Conservation (phyloP, 441 rosid genomes). For the Aquilaria agallochum region DNA sequence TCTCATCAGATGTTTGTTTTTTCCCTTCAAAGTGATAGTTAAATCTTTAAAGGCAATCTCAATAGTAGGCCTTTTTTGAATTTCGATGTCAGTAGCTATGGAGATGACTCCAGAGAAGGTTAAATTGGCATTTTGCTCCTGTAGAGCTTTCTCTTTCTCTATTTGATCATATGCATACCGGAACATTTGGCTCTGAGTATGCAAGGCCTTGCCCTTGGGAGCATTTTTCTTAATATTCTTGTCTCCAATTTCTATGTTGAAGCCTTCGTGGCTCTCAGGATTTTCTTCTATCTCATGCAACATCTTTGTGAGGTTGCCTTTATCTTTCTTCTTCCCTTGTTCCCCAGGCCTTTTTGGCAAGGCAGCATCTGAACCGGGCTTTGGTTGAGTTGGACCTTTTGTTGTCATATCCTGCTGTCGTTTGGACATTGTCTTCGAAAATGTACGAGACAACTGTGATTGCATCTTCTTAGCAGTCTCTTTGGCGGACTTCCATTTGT, state of each 20-base stretch:
- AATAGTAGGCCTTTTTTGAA: constrained; percentile 60
- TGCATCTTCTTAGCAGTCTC: constrained; percentile 81
- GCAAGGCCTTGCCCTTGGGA: constrained; percentile 77
- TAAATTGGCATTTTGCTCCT: constrained; percentile 78
- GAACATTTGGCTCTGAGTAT: constrained; percentile 94
- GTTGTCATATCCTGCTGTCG: constrained; percentile 28
- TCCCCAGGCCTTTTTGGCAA: constrained; percentile 36
- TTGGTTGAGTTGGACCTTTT: constrained; percentile 42
- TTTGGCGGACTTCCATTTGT: constrained; percentile 92
- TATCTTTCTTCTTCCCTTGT: constrained; percentile 55
- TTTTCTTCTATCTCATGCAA: constrained; percentile 69
- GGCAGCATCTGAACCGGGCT: constrained; percentile 51
- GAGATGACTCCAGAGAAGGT: constrained; percentile 90
- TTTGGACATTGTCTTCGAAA: constrained; percentile 64
- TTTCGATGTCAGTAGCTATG: constrained; percentile 72
- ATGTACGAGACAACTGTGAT: constrained; percentile 69
- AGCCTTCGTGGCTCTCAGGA: constrained; percentile 63
- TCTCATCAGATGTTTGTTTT: constrained; percentile 81
- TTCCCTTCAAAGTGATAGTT: constrained; percentile 70
- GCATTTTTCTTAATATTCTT: constrained; percentile 59
- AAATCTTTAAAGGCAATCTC: constrained; percentile 88
- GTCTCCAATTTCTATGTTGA: constrained; percentile 71
- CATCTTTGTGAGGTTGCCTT: constrained; percentile 69
- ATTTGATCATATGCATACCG: constrained; percentile 93
- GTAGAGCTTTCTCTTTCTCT: constrained; percentile 92